Evolutionary conservation across 805 yeast species (phyloP).

Genomic region (Hyphopichia homilentoma): DNA sequence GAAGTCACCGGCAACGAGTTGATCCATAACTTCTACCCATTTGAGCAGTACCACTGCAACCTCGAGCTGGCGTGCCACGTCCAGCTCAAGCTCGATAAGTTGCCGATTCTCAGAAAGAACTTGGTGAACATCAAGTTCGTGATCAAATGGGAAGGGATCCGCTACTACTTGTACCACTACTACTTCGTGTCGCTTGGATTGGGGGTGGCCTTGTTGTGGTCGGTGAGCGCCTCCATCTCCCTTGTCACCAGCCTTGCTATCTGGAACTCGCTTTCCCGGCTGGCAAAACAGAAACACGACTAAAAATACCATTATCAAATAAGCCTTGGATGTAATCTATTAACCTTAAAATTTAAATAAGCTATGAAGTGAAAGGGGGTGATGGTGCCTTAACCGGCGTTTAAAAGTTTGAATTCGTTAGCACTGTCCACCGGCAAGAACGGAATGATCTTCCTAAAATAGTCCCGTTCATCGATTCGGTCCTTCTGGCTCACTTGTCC

Average conservation of each 20-base stretch:
- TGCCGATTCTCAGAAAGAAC: neutral
- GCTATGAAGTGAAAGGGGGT: too few species aligned
- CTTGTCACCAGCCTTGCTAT: conserved; percentile 20
- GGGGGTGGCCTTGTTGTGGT: conserved; percentile 39
- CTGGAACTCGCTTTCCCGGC: too few species aligned
- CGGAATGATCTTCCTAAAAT: conserved; percentile 36
- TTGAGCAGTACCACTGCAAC: neutral
- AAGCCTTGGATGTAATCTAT: too few species aligned
- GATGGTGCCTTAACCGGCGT: conserved; percentile 26
- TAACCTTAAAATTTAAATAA: too few species aligned
- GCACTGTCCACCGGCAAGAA: conserved; percentile 34
- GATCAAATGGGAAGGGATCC: conserved; percentile 39
- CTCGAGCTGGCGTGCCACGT: too few species aligned
- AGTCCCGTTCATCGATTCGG: conserved; percentile 25
- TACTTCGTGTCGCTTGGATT: conserved; percentile 26
- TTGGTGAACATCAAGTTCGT: conserved; percentile 13
- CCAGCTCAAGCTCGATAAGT: neutral
- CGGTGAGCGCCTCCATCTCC: conserved; percentile 25
- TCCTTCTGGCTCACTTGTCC: neutral
- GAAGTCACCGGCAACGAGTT: neutral
- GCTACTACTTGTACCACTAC: conserved; percentile 38
- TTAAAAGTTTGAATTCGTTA: conserved; percentile 25
- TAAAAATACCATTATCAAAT: too few species aligned
- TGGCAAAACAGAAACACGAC: too few species aligned
- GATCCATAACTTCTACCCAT: neutral